These are phyloP conservation scores for Ceratobasidium sp. DNA, from an alignment of 1,284 basidiomycete genomes.

Conservation along the genomic window DNA sequence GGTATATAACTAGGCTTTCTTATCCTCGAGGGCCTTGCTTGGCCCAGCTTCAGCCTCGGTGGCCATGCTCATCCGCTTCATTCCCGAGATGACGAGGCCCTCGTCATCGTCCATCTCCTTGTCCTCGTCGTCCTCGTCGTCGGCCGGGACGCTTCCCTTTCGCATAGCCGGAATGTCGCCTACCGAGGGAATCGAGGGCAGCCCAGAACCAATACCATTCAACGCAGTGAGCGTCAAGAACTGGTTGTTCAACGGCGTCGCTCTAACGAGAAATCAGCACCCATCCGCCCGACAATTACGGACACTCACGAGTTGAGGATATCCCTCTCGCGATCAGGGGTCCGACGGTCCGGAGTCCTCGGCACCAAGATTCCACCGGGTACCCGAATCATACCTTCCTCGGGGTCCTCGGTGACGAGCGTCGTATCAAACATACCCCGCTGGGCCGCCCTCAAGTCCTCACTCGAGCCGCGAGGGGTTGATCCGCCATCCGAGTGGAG, in stretches of 20 bases:
- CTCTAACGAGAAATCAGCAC: constrained; percentile 2
- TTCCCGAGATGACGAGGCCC: neutral
- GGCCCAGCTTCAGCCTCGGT: constrained; percentile 24
- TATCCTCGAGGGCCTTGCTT: neutral
- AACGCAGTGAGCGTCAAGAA: constrained; percentile 33
- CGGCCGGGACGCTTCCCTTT: neutral
- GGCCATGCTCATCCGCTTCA: constrained; percentile 20
- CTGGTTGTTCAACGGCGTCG: constrained; percentile 41
- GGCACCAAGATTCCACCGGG: constrained; percentile 5
- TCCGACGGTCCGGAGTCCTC: too few species aligned
- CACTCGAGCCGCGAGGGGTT: constrained; percentile 30
- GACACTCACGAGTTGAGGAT: constrained; percentile 26
- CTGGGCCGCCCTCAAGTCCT: constrained; percentile 36
- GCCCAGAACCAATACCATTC: neutral
- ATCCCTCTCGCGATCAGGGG: constrained; percentile 30
- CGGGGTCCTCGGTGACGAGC: neutral
- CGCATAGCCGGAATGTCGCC: constrained; percentile 17
- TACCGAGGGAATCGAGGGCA: constrained; percentile 25
- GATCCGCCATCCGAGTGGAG: constrained; percentile 34
- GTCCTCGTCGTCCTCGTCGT: constrained; percentile 11
- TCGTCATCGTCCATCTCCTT: constrained; percentile 15
- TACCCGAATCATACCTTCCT: neutral
- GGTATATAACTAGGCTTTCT: neutral
- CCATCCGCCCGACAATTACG: neutral
- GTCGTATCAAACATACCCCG: constrained; percentile 1